Base-by-base conservation (phyloP, 139 green algal genomes). In the Closterium sp. region DNA sequence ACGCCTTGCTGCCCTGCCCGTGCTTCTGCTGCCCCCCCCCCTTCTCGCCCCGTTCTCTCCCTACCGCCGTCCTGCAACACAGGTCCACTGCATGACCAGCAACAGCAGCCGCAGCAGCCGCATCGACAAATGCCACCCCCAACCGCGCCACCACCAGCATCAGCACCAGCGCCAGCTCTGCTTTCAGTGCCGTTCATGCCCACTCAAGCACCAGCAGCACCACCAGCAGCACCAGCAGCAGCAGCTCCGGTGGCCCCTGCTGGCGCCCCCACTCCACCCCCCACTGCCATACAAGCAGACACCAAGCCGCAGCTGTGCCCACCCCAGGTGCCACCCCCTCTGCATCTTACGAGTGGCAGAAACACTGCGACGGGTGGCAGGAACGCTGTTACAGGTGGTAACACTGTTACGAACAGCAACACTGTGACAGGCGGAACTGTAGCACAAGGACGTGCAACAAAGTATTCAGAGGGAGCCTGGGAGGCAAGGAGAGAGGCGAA, bases 81-180 rank as follows among this genome's bases (percentile, higher is more conserved):
- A 28, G 55, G 55, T 76, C 55, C 55, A 76, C 55, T 76, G 55
- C 55, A 76, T 19, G 55, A 28, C 16, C 55, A 76, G 9, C 55
- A 76, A 3, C 55, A 76, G 55, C 55, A 28, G 55, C 55, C 23
- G 55, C 55, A 76, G 12, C 55, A 76, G 55, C 55, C 12, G 16
- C 55, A 76, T 76, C 55, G 16, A 76, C 55, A 16, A 76, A 19
- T 19, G 25, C 16, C 55, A 76, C 4, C 55, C 23, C 55, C 55
- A 12, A 19, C 25, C 7, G 55, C 55, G 25, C 55, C 55, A 76
- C 16, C 55, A 12, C 9, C 21, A 91, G 21, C 66, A 91, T 21
- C 34, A 32, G 16, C 33, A 38, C 88, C 88, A 89, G 28, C 34
- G 92, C 38, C n/a, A 81, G 86, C 38, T n/a, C n/a, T n/a, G n/a